phyloP scores from a whole-genome alignment of 345 rosid genomes.

The Microcos paniculata region DNA sequence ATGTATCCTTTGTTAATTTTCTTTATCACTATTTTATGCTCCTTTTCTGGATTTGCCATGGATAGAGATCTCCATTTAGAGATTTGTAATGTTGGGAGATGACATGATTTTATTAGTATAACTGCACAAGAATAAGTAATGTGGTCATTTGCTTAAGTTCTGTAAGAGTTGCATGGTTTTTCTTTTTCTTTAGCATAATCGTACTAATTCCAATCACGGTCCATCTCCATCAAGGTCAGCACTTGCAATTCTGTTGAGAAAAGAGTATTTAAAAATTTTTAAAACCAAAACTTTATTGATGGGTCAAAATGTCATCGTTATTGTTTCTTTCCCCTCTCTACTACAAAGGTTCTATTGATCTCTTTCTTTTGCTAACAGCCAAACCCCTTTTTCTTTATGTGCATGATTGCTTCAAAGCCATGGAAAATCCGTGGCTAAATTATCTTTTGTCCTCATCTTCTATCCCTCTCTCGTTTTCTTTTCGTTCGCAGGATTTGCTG shows the following conservation, averaged over 20 bases:
- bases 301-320: not conserved
- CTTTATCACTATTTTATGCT: not conserved
- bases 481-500: not conserved
- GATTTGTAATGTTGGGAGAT: not conserved
- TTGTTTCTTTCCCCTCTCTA: not conserved
- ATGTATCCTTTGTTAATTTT: not conserved
- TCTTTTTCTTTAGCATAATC: not conserved
- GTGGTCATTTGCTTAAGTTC: not conserved
- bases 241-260: not conserved
- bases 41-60: not conserved
- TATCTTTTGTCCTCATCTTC: not conserved
- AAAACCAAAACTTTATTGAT: not conserved
- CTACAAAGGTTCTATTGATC: not conserved
- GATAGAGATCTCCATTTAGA: not conserved
- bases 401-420: not conserved
- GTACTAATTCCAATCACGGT: not conserved
- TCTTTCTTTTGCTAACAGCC: not conserved
- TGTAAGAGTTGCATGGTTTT: not conserved
- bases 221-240: not conserved
- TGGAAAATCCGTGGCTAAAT: not conserved
- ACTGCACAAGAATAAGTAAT: not conserved
- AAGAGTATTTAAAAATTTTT: not conserved
- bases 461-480: no score
- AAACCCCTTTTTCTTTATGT: not conserved
- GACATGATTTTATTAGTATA: not conserved